Percentiles rank a stretch among this genome's conserved stretches.
phyloP scores from a whole-genome alignment of 2,329 filamentous ascomycete species.

The Aspergillus sp. region DNA sequence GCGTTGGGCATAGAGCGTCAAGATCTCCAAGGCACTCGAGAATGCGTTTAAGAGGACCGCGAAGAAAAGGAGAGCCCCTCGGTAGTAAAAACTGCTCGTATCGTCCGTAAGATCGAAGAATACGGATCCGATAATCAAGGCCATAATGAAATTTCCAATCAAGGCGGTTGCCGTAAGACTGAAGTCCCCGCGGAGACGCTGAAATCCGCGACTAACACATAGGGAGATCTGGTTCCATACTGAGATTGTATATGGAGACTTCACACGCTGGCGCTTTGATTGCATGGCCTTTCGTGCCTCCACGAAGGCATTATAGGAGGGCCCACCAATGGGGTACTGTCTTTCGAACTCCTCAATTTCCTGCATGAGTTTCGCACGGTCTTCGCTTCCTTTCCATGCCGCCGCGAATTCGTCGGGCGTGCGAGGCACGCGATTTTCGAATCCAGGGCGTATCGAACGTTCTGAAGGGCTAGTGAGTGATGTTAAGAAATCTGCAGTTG shows the following conservation, averaged over 20 bases:
- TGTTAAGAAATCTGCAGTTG: slow-evolving; percentile 70
- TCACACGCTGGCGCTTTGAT: slow-evolving; percentile 53
- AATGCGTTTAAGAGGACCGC: slow-evolving; percentile 85
- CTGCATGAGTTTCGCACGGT: slow-evolving; percentile 41
- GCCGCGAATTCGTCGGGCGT: slow-evolving; percentile 68
- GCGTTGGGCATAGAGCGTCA: slow-evolving; percentile 83
- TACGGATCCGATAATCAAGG: slow-evolving; percentile 75
- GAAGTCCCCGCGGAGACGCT: slow-evolving; percentile 73
- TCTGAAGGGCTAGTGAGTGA: slow-evolving; percentile 67
- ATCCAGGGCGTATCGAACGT: slow-evolving; percentile 57
- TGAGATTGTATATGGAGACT: slow-evolving; percentile 81
- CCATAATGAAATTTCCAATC: slow-evolving; percentile 69
- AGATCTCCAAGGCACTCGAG: slow-evolving; percentile 75
- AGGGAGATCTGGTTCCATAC: slow-evolving; percentile 72
- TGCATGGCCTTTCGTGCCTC: slow-evolving; percentile 45
- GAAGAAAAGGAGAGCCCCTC: slow-evolving; percentile 82
- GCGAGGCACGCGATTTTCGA: slow-evolving; percentile 62
- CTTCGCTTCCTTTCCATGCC: slow-evolving; percentile 55
- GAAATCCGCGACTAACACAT: slow-evolving; percentile 78
- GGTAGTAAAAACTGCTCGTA: slow-evolving; percentile 74
- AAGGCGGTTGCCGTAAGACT: slow-evolving; percentile 68
- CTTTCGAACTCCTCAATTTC: slow-evolving; percentile 48
- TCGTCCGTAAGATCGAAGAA: slow-evolving; percentile 71
- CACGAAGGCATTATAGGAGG: slow-evolving; percentile 40
- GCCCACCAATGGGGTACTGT: slow-evolving; percentile 44